Evolutionary conservation across 2,329 filamentous ascomycete genomes (phyloP).

Genomic region (Keithomyces neogunnii): DNA sequence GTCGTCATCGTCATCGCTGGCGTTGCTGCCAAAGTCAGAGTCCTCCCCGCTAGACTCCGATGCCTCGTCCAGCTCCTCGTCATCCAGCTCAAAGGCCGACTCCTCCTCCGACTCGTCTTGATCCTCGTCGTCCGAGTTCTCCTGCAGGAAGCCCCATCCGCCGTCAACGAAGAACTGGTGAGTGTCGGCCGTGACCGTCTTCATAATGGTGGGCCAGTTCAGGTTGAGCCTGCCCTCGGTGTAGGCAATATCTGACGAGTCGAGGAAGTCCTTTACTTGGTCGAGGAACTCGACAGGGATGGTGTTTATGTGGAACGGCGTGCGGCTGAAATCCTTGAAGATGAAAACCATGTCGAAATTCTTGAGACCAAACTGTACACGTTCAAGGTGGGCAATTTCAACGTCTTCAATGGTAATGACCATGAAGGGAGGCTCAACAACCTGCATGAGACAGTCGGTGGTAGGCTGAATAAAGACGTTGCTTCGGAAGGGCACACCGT

Average conservation of each 20-base stretch:
- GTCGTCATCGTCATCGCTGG: conserved; percentile 73
- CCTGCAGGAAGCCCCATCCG: conserved; percentile 86
- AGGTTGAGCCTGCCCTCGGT: conserved; percentile 92
- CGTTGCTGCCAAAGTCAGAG: conserved; percentile 89
- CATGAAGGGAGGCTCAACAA: conserved; percentile 94
- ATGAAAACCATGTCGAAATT: conserved; percentile 99
- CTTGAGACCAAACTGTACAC: conserved; percentile 93
- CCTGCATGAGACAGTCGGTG: conserved; percentile 92
- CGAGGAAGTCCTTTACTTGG: conserved; percentile 94
- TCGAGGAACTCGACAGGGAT: conserved; percentile 94
- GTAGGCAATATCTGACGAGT: conserved; percentile 90
- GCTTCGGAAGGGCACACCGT: conserved; percentile 89
- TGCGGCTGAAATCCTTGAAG: conserved; percentile 92
- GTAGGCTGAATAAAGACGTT: conserved; percentile 95
- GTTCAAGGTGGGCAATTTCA: conserved; percentile 90
- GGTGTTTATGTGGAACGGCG: conserved; percentile 92
- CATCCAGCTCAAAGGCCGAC: conserved; percentile 83
- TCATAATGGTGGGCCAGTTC: conserved; percentile 99
- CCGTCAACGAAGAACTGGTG: conserved; percentile 94
- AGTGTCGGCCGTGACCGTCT: conserved; percentile 89
- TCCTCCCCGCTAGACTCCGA: conserved; percentile 73
- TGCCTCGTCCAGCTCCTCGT: conserved; percentile 76
- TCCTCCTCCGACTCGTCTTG: conserved; percentile 81
- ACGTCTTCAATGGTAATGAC: conserved; percentile 94
- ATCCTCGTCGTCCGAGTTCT: conserved; percentile 80